Base-by-base conservation (phyloP, 768 basidiomycete genomes). In the Pleurotus djamor region DNA sequence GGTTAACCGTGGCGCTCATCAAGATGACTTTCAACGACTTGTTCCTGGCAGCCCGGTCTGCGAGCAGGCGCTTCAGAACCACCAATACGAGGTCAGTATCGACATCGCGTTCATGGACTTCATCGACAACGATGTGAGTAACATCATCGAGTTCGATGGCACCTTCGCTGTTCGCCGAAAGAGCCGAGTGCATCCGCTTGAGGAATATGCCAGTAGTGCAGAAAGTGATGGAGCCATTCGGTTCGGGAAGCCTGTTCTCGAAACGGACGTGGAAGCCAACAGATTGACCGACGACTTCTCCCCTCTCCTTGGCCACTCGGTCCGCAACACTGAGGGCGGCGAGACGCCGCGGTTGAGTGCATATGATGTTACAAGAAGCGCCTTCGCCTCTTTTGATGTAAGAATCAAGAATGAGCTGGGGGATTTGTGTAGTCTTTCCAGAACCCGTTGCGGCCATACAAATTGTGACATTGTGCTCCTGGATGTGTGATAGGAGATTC, bases 1-100 rank as follows among this genome's bases (percentile, higher is more conserved):
- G 91, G 66, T 97, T 92, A 68, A 98, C 93, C 47, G 96, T 98
- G 7, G 96, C 96, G 67, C 92, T 96, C 95, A 98, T 97, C 58
- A 98, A 82, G 45, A 97, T 74, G 63, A 98, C 79, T 71, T 94
- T 95, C 71, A 98, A 74, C 2, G 91, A 87, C 49, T 87, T 83
- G 9, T 83, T 81, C 62, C 83, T 82, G 5, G 83, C 76, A 68
- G 83, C 88, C 64, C 94, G 84, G 59, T 93, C 88, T 5, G 80
- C 83, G 67, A 96, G 72, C 21, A 96, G 72, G 21, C 92, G 84
- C 71, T 96, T 95, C 57, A 98, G 81, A 4, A 95, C 92, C 59
- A 94, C 92, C 14, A 98, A 82, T 45, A 94, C 74, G 21, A 97
- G 75, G 71, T 97, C 96, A 0, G 93, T 96, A 67, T 97, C 94